Conservation (phyloP, 352 stramenopile genomes). For the Phytophthora ramorum region DNA sequence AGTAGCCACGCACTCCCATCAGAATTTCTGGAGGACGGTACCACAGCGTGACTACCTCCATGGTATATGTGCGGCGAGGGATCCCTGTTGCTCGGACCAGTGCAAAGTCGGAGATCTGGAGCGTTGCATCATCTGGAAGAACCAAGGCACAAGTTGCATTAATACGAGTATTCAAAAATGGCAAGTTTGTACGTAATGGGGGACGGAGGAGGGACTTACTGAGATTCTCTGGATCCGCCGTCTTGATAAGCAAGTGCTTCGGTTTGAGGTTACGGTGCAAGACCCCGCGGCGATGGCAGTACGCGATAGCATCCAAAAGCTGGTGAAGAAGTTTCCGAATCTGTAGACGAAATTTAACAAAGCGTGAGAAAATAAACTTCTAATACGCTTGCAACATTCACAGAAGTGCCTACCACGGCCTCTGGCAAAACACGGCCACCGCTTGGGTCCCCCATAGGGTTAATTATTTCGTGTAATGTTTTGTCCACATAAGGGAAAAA, state of each 20-base stretch:
- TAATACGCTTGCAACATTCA: neutral
- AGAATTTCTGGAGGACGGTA: slow-evolving; percentile 92
- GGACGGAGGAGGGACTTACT: slow-evolving; percentile 40
- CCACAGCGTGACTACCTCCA: slow-evolving; percentile 92
- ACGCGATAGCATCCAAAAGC: slow-evolving; percentile 87
- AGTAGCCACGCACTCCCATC: slow-evolving; percentile 89
- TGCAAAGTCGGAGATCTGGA: slow-evolving; percentile 91
- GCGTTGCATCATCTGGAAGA: slow-evolving; percentile 58
- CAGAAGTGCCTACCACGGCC: slow-evolving; percentile 54
- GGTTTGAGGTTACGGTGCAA: slow-evolving; percentile 92
- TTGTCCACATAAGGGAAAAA: slow-evolving; percentile 93
- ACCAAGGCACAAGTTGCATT: neutral
- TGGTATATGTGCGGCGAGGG: slow-evolving; percentile 90
- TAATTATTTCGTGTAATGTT: slow-evolving; percentile 92
- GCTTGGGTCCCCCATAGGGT: slow-evolving; percentile 85
- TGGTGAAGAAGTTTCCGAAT: slow-evolving; percentile 87
- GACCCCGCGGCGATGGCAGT: slow-evolving; percentile 88
- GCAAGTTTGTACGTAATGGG: neutral
- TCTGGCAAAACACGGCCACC: slow-evolving; percentile 80
- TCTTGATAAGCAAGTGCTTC: slow-evolving; percentile 90
- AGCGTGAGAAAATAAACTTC: slow-evolving; percentile 8
- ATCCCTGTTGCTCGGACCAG: slow-evolving; percentile 89
- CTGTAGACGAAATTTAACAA: slow-evolving; percentile 32
- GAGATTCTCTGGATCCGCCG: slow-evolving; percentile 59
- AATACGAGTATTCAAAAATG: neutral